A percentile compares a stretch with the other conserved stretches of the same genome.
phyloP scores from a whole-genome alignment of 257 asterid genomes.

The Penstemon davidsonii region DNA sequence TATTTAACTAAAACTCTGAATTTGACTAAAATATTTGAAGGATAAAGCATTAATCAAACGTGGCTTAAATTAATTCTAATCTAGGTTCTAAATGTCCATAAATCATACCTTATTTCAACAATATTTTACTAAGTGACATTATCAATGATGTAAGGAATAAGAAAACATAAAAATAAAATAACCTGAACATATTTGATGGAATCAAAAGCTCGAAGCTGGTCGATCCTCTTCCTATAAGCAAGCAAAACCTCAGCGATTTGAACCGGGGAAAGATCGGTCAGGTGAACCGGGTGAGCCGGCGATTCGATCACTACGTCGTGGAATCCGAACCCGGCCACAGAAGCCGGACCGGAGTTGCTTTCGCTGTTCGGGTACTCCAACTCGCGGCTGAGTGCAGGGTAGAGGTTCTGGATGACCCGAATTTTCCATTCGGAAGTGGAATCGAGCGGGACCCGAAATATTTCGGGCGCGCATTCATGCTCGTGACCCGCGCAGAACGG shows the following conservation, averaged over 20 bases:
- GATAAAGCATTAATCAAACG: too few species aligned
- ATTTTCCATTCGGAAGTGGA: conserved; percentile 68
- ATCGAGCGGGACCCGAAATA: conserved; percentile 67
- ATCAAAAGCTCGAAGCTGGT: conserved; percentile 50
- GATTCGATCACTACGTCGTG: conserved; percentile 96
- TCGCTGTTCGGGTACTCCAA: conserved; percentile 26
- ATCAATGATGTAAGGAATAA: background rate
- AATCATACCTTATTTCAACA: too few species aligned
- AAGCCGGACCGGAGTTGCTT: conserved; percentile 35
- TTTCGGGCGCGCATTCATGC: conserved; percentile 96
- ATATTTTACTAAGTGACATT: background rate
- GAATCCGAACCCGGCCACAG: conserved; percentile 73
- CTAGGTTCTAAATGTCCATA: background rate
- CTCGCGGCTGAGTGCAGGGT: conserved; percentile 83
- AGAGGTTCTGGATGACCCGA: conserved; percentile 84
- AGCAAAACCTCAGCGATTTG: conserved; percentile 66
- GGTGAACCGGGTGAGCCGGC: conserved; percentile 71
- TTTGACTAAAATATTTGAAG: too few species aligned
- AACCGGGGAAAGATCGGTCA: conserved; percentile 58
- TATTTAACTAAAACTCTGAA: too few species aligned
- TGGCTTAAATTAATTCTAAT: background rate
- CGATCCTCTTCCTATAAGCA: conserved; percentile 70
- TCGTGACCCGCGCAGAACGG: conserved; percentile 89
- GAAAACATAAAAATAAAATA: background rate
- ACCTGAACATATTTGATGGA: conserved; percentile 85